Conservation (phyloP, 345 rosid genomes). For the Rubroshorea leprosula region DNA sequence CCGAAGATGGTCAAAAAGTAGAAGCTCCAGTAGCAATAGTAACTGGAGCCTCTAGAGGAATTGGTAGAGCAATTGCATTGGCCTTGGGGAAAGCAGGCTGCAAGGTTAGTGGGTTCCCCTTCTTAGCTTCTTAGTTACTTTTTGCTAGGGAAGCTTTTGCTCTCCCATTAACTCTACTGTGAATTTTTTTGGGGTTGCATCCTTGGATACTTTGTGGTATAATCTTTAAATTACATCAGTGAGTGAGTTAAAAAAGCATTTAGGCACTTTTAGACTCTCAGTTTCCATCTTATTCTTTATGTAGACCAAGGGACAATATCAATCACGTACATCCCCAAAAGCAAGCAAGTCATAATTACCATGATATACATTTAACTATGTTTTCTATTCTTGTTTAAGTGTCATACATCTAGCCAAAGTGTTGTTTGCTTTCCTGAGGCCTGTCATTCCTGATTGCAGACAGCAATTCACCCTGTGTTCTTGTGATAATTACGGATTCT, state of each 20-base stretch:
- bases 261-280: background rate
- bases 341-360: background rate
- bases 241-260: background rate
- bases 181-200: background rate
- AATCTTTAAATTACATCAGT: conserved; percentile 5
- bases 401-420: background rate
- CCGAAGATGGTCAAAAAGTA: conserved; percentile 37
- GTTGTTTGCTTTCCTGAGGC: background rate
- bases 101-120: conserved; percentile 33
- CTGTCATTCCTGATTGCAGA: background rate
- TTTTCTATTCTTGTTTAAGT: background rate
- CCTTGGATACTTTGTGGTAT: conserved; percentile 18
- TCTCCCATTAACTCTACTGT: background rate
- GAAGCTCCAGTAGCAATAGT: conserved; percentile 82
- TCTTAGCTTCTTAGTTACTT: background rate
- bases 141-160: background rate
- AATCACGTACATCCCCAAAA: background rate
- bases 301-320: background rate
- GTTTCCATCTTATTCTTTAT: background rate
- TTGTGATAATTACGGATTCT: background rate
- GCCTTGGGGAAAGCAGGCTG: conserved; percentile 82
- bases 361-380: background rate
- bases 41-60: conserved; percentile 98
- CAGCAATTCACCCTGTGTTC: background rate
- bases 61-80: conserved; percentile 86